A percentile compares a stretch with the other conserved stretches of the same genome.
Evolutionary conservation across 176 grass and related monocot species (phyloP).

Genomic region (Tuctoria greenei): DNA sequence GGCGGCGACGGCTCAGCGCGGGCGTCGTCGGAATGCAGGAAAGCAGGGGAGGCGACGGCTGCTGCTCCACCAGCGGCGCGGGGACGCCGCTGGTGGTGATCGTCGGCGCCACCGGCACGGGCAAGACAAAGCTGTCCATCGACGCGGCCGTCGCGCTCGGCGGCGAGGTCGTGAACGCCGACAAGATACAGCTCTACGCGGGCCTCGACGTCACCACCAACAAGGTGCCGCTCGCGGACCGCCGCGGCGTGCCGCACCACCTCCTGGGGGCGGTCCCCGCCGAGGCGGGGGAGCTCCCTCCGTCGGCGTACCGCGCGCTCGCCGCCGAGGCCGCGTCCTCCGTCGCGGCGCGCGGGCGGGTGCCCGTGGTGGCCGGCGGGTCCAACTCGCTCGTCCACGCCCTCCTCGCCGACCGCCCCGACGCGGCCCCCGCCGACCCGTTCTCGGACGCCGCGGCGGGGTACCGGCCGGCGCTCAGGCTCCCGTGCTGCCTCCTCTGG

Average conservation of each 20-base stretch:
- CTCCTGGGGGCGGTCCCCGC: constrained; percentile 67
- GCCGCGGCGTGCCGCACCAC: constrained; percentile 72
- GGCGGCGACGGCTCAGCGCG: background rate
- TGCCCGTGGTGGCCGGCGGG: constrained; percentile 79
- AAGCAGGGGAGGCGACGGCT: background rate
- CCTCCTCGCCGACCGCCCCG: constrained; percentile 30
- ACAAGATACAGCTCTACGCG: constrained; percentile 86
- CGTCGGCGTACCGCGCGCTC: constrained; percentile 45
- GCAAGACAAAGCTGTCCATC: constrained; percentile 90
- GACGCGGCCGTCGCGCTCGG: constrained; percentile 57
- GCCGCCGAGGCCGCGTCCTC: constrained; percentile 27
- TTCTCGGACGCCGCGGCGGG: constrained; percentile 29
- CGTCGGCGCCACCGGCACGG: constrained; percentile 84
- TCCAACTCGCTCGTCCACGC: constrained; percentile 94
- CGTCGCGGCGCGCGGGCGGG: constrained; percentile 40
- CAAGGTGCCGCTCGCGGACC: constrained; percentile 60
- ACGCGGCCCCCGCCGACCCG: constrained; percentile 36
- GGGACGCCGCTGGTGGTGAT: constrained; percentile 49
- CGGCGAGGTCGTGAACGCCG: constrained; percentile 84
- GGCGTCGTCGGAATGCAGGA: constrained; percentile 17
- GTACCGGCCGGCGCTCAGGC: constrained; percentile 47
- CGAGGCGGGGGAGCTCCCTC: constrained; percentile 40
- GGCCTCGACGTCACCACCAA: constrained; percentile 93
- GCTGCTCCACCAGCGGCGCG: constrained; percentile 10
- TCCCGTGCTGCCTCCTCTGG: constrained; percentile 86